phyloP scores from a whole-genome alignment of 495 filamentous ascomycete genomes.

The Mycothermus thermophilus region DNA sequence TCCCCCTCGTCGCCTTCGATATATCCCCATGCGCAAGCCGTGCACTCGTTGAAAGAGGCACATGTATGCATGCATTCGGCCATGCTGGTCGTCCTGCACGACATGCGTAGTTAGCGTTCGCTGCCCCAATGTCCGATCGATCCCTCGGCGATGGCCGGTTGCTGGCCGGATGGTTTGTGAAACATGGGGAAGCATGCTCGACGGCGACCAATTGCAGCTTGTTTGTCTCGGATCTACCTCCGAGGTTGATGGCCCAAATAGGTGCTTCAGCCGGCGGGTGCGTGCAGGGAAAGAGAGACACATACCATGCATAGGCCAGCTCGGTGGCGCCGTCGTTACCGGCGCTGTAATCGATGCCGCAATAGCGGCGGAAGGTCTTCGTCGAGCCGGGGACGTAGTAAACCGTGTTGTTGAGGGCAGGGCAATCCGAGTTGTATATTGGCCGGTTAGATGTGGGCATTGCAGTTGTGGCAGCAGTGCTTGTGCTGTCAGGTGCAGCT shows the following conservation, averaged over 20 bases:
- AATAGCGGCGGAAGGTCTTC: slow-evolving; percentile 30
- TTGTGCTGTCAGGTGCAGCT: too few relatives aligned
- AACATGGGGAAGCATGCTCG: too few relatives aligned
- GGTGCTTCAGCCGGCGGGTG: too few relatives aligned
- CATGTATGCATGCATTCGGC: slow-evolving; percentile 34
- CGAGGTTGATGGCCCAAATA: too few relatives aligned
- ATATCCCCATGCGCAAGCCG: slow-evolving; percentile 30
- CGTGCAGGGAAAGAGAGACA: too few relatives aligned
- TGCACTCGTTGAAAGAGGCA: slow-evolving; percentile 26
- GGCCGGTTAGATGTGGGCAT: slow-evolving; percentile 4
- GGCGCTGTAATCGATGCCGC: slow-evolving; percentile 31
- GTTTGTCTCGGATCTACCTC: too few relatives aligned
- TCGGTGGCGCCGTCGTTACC: slow-evolving; percentile 22
- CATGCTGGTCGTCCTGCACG: slow-evolving; percentile 26
- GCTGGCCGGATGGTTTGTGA: too few relatives aligned
- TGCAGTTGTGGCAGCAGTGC: slow-evolving; percentile 6
- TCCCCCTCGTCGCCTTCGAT: slow-evolving; percentile 24
- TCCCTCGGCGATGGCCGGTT: too few relatives aligned
- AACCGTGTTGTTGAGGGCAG: slow-evolving; percentile 29
- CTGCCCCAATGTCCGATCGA: too few relatives aligned
- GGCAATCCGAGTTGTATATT: slow-evolving; percentile 22
- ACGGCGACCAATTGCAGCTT: too few relatives aligned
- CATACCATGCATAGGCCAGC: slow-evolving; percentile 21
- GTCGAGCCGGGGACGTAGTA: slow-evolving; percentile 29
- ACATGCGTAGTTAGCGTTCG: too few relatives aligned